These are phyloP conservation scores for Sporobolomyces roseus DNA, from an alignment of 768 basidiomycete species.

Conservation along the genomic window DNA sequence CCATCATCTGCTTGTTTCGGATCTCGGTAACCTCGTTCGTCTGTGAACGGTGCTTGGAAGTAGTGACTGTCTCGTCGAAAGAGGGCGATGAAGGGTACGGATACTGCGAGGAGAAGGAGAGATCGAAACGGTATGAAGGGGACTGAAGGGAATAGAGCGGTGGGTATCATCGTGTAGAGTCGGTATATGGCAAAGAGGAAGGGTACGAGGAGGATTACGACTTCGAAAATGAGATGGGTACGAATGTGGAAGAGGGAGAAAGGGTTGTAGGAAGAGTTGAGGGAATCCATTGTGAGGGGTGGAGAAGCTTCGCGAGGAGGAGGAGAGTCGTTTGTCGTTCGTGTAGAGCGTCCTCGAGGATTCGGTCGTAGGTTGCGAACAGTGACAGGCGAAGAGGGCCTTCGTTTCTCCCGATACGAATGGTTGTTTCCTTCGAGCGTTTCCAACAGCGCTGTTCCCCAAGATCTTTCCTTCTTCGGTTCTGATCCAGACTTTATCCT, in stretches of 20 bases:
- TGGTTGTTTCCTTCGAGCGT: slow-evolving; percentile 20
- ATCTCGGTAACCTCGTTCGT: slow-evolving; percentile 44
- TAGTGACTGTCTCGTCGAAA: slow-evolving; percentile 26
- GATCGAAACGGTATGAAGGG: slow-evolving; percentile 26
- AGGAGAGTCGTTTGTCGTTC: not conserved
- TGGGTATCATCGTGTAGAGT: slow-evolving; percentile 24
- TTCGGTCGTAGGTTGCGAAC: not conserved
- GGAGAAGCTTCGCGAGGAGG: slow-evolving; percentile 13
- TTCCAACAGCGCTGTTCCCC: slow-evolving; percentile 32
- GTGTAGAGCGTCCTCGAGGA: not conserved
- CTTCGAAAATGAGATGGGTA: slow-evolving; percentile 39
- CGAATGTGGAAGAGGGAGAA: slow-evolving; percentile 41
- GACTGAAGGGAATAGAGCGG: slow-evolving; percentile 24
- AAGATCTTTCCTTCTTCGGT: slow-evolving; percentile 5
- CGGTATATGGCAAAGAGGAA: slow-evolving; percentile 39
- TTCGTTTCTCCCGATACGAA: slow-evolving; percentile 5
- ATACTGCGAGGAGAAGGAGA: slow-evolving; percentile 27
- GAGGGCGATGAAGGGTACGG: slow-evolving; percentile 37
- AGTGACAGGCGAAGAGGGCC: slow-evolving; percentile 15
- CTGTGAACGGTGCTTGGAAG: slow-evolving; percentile 46
- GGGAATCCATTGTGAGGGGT: slow-evolving; percentile 36
- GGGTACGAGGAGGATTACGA: slow-evolving; percentile 36
- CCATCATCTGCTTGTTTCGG: slow-evolving; percentile 42
- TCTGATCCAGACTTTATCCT: not conserved
- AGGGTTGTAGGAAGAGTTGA: slow-evolving; percentile 23